Evolutionary conservation across 2,329 filamentous ascomycete species (phyloP).

Genomic region (Aspergillus ochraceoroseus): DNA sequence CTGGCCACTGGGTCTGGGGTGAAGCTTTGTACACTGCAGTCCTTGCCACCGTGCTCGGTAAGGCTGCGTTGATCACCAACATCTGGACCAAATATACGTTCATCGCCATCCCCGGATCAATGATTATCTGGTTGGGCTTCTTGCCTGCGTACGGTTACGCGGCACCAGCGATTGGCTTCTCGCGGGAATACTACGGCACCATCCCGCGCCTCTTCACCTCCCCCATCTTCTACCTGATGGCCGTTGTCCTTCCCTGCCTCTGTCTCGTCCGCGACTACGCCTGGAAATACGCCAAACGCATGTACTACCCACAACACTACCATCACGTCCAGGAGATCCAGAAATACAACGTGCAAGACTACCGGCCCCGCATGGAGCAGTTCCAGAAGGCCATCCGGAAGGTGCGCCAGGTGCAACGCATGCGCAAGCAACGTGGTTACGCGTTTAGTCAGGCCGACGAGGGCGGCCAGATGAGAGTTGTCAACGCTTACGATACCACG

Average conservation of each 20-base stretch:
- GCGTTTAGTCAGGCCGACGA: conserved; percentile 98
- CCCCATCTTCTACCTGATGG: conserved; percentile 87
- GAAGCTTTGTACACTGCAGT: conserved; percentile 89
- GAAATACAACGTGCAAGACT: conserved; percentile 99
- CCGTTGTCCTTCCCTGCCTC: conserved; percentile 69
- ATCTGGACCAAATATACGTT: conserved; percentile 99
- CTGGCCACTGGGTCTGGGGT: conserved; percentile 97
- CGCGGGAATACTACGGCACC: conserved; percentile 77
- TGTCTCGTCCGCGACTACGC: conserved; percentile 84
- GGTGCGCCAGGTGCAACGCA: conserved; percentile 94
- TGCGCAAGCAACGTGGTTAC: conserved; percentile 98
- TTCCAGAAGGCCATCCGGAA: conserved; percentile 99
- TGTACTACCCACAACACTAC: conserved; percentile 94
- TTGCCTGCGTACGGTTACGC: conserved; percentile 81
- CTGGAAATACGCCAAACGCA: conserved; percentile 96
- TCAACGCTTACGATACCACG: conserved; percentile 97
- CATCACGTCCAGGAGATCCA: conserved; percentile 99
- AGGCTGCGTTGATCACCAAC: conserved; percentile 89
- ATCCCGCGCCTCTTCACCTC: conserved; percentile 74
- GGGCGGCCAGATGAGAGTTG: conserved; percentile 77
- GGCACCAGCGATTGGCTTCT: conserved; percentile 75
- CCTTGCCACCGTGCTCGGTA: conserved; percentile 88
- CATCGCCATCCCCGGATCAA: conserved; percentile 87
- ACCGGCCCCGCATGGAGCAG: conserved; percentile 96
- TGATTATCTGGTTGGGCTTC: conserved; percentile 87